phyloP scores from a whole-genome alignment of 495 filamentous ascomycete species.

The Aspergillus biplanus region DNA sequence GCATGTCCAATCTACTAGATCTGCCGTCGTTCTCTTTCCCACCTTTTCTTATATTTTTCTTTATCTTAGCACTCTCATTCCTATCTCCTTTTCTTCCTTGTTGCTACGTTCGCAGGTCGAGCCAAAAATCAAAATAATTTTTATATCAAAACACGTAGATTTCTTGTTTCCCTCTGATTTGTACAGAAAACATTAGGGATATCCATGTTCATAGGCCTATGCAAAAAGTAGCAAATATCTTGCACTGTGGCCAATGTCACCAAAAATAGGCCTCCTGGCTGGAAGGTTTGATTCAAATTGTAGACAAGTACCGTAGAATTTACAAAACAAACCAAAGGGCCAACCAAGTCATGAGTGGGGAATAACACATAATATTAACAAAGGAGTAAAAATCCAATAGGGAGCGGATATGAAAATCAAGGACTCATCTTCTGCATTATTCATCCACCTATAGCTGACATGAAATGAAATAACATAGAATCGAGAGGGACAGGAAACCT shows the following conservation, averaged over 20 bases:
- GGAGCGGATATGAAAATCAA: slow-evolving; percentile 1
- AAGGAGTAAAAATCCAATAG: background rate
- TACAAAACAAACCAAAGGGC: no score
- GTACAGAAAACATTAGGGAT: background rate
- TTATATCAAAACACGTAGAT: background rate
- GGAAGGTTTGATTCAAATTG: no score
- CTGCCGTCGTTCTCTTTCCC: background rate
- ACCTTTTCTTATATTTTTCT: background rate
- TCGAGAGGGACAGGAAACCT: background rate
- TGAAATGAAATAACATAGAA: slow-evolving; percentile 3
- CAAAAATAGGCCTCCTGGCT: no score
- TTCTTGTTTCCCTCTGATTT: background rate
- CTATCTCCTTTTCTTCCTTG: background rate
- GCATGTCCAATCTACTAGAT: background rate
- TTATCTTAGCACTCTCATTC: background rate
- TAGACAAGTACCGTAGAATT: no score
- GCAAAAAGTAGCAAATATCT: background rate
- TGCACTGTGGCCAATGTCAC: no score
- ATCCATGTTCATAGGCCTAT: background rate
- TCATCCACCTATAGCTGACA: slow-evolving; percentile 22
- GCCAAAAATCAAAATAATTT: slow-evolving; percentile 6
- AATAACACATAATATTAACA: no score
- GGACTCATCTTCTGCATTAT: slow-evolving; percentile 16
- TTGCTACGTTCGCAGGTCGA: slow-evolving; percentile 21
- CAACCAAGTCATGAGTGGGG: no score